Percentiles rank a stretch among this genome's conserved stretches.
These are phyloP conservation scores for Aspergillus viridinutans DNA, from an alignment of 2,329 filamentous ascomycete species.

Conservation along the genomic window DNA sequence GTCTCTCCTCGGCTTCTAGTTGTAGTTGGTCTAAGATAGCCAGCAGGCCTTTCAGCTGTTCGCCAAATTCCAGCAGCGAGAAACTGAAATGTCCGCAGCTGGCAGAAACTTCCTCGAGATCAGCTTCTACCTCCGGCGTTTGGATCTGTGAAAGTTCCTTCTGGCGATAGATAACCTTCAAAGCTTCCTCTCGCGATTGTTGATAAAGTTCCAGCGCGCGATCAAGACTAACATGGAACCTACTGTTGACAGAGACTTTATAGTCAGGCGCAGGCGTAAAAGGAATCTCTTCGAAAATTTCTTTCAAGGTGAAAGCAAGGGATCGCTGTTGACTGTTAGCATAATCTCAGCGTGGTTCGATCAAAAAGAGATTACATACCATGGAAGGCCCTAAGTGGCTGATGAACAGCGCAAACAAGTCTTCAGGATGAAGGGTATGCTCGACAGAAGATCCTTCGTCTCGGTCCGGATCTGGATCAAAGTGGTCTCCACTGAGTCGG, in stretches of 20 bases:
- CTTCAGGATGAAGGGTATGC: slow-evolving; percentile 53
- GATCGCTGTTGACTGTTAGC: slow-evolving; percentile 58
- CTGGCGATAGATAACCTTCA: slow-evolving; percentile 74
- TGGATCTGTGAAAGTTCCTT: slow-evolving; percentile 67
- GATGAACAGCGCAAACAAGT: slow-evolving; percentile 92
- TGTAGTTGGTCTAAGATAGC: slow-evolving; percentile 83
- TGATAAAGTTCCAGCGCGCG: slow-evolving; percentile 80
- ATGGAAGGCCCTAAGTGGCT: slow-evolving; percentile 84
- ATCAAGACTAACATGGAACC: slow-evolving; percentile 73
- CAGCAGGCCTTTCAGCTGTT: slow-evolving; percentile 80
- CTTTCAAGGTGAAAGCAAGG: slow-evolving; percentile 81
- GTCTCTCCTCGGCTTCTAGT: slow-evolving; percentile 58
- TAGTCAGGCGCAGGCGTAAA: slow-evolving; percentile 67
- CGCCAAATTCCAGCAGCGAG: slow-evolving; percentile 82
- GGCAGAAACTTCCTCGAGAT: slow-evolving; percentile 96
- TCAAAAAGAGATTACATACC: slow-evolving; percentile 36
- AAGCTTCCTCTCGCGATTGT: slow-evolving; percentile 66
- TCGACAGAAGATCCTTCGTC: slow-evolving; percentile 9
- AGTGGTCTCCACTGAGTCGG: not conserved
- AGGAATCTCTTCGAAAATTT: slow-evolving; percentile 81
- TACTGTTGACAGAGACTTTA: slow-evolving; percentile 69
- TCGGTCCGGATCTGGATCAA: slow-evolving; percentile 4
- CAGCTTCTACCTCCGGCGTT: slow-evolving; percentile 74
- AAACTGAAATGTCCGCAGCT: slow-evolving; percentile 96
- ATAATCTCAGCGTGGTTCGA: not conserved